These are phyloP conservation scores for Megacollybia platyphylla DNA, from an alignment of 1,284 basidiomycete species.

Conservation along the genomic window DNA sequence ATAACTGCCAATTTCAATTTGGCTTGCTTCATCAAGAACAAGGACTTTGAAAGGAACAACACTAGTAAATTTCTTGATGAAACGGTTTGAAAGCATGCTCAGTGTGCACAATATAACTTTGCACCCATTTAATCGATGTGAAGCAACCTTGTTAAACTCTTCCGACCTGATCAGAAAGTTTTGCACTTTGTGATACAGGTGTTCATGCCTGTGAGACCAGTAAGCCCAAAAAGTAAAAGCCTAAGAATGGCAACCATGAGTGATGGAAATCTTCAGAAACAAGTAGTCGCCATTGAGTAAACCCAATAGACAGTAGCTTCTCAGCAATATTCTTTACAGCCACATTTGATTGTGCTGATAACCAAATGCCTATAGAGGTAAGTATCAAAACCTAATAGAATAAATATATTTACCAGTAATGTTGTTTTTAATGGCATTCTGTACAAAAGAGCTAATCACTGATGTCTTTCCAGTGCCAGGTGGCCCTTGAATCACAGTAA, in stretches of 20 bases:
- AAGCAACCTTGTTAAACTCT: conserved; percentile 17
- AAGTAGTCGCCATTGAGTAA: conserved; percentile 24
- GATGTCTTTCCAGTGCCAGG: conserved; percentile 51
- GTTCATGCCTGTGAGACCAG: conserved; percentile 50
- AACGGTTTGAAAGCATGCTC: conserved; percentile 47
- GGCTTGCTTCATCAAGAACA: conserved; percentile 56
- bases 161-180: conserved; percentile 38
- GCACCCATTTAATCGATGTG: conserved; percentile 20
- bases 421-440: conserved; percentile 18
- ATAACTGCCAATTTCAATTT: conserved; percentile 52
- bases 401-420: conserved; percentile 14
- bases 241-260: conserved; percentile 37
- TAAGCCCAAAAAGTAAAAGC: conserved; percentile 5
- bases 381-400: too few species aligned
- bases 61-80: conserved; percentile 21
- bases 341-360: conserved; percentile 56
- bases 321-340: conserved; percentile 45
- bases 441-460: conserved; percentile 51
- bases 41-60: conserved; percentile 33
- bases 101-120: conserved; percentile 60
- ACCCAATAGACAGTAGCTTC: conserved; percentile 22
- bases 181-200: conserved; percentile 38
- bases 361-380: conserved; percentile 31
- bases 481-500: conserved; percentile 48
- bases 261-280: conserved; percentile 29